These are phyloP conservation scores for Marasmius oreades DNA, from an alignment of 1,284 basidiomycete species.

Conservation along the genomic window DNA sequence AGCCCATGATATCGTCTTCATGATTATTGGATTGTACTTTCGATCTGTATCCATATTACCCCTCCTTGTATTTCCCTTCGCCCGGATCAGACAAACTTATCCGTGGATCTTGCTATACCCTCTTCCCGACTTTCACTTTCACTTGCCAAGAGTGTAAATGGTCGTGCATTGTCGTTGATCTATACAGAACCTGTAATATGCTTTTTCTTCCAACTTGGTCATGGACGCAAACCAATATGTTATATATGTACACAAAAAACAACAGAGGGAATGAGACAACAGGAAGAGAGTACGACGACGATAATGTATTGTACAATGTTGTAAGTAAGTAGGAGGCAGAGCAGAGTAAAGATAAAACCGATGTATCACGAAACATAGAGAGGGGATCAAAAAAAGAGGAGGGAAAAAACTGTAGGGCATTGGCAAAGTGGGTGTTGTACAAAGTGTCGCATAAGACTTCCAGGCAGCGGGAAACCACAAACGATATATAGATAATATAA, in stretches of 20 bases:
- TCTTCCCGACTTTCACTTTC: neutral
- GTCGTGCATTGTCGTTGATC: no score
- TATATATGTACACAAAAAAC: no score
- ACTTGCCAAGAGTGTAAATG: neutral
- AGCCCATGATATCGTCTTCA: neutral
- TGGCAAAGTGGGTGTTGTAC: neutral
- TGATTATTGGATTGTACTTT: neutral
- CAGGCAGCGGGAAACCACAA: neutral
- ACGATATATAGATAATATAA: neutral
- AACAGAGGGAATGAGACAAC: neutral
- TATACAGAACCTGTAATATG: no score
- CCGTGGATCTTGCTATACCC: slow-evolving; percentile 1
- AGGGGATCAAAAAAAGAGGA: neutral
- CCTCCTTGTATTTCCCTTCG: neutral
- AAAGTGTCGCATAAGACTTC: neutral
- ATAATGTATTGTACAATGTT: no score
- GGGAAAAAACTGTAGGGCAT: neutral
- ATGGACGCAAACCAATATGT: no score
- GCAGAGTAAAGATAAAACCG: neutral
- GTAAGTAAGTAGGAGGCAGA: neutral
- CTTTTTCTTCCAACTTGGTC: neutral
- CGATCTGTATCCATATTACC: neutral
- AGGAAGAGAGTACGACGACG: neutral
- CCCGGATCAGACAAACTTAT: no score
- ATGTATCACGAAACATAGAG: neutral